Evolutionary conservation across 768 basidiomycete genomes (phyloP).

Genomic region (Leccinum obscurum): DNA sequence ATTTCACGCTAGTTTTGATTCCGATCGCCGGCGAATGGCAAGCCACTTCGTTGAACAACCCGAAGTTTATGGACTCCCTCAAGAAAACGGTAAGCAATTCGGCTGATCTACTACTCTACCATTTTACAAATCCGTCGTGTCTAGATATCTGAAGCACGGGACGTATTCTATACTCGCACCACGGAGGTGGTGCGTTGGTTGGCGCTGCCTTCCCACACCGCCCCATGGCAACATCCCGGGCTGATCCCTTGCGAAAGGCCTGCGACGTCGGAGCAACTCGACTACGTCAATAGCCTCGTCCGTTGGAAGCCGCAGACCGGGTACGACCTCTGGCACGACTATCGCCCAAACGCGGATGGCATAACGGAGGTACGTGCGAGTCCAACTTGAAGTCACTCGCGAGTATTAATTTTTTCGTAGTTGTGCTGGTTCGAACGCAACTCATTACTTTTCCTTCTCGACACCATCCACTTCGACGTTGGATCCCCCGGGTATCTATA

Average conservation of each 20-base stretch:
- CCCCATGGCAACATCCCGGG: not conserved
- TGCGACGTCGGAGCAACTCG: not conserved
- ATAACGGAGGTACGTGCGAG: not conserved
- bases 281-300: not conserved
- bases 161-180: not conserved
- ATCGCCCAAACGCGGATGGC: not conserved
- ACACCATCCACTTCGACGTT: not conserved
- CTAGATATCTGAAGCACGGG: not conserved
- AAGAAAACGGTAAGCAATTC: not conserved
- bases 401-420: not conserved
- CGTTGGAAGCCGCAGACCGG: not conserved
- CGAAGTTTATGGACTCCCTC: not conserved
- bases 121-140: too few species aligned
- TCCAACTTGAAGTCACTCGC: not conserved
- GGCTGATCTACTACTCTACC: not conserved
- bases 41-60: not conserved
- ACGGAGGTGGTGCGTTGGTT: not conserved
- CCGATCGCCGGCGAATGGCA: not conserved
- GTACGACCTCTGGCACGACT: not conserved
- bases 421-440: not conserved
- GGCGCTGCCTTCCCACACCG: not conserved
- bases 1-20: not conserved
- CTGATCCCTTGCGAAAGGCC: not conserved
- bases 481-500: not conserved
- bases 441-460: not conserved